These are phyloP conservation scores for Pezicula carpinea DNA, from an alignment of 2,329 filamentous ascomycete genomes.

Conservation along the genomic window DNA sequence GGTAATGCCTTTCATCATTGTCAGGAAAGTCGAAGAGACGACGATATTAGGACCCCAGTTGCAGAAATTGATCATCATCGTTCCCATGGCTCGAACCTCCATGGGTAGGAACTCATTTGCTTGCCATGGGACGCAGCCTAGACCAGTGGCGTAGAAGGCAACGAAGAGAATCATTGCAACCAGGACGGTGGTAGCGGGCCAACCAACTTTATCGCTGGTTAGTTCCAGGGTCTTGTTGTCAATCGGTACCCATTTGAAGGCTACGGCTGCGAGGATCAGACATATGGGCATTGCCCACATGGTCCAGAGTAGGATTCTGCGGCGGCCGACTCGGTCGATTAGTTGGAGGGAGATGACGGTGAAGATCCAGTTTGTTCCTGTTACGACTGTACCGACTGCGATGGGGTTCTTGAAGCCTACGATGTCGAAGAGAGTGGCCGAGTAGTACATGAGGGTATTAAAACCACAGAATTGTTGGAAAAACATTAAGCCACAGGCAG, in stretches of 20 bases:
- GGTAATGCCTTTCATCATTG: constrained; percentile 42
- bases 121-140: constrained; percentile 43
- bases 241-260: constrained; percentile 41
- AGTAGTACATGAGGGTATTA: constrained; percentile 39
- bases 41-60: constrained; percentile 45
- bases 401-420: constrained; percentile 45
- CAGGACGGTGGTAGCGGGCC: constrained; percentile 4
- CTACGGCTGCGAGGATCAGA: constrained; percentile 37
- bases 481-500: constrained; percentile 43
- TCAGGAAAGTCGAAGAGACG: constrained; percentile 44
- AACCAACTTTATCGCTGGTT: constrained; percentile 25
- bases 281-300: constrained; percentile 41
- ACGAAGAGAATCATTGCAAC: constrained; percentile 18
- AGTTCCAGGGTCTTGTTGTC: constrained; percentile 28
- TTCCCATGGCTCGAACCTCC: constrained; percentile 42
- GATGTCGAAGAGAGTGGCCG: constrained; percentile 35
- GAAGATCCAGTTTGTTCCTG: constrained; percentile 43
- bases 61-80: constrained; percentile 43
- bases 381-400: constrained; percentile 39
- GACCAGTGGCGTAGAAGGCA: constrained; percentile 36
- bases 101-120: constrained; percentile 41
- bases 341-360: constrained; percentile 41
- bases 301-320: constrained; percentile 39
- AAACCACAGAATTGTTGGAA: constrained; percentile 42
- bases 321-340: constrained; percentile 41